Conservation (phyloP, 2,329 filamentous ascomycete genomes). For the Fusarium piperis region DNA sequence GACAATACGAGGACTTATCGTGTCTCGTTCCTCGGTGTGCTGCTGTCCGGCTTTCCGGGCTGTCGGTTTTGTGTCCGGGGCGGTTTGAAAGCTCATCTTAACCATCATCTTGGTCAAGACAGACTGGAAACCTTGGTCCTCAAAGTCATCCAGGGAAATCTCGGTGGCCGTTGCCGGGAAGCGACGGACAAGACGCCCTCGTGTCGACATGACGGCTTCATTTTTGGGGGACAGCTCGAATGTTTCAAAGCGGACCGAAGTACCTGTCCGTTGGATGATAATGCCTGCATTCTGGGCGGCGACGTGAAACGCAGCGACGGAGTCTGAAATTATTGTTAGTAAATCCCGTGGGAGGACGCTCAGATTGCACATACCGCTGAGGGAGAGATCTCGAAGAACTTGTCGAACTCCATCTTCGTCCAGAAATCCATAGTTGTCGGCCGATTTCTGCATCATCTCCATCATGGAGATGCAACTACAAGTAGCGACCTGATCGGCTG, state of each 20-base stretch:
- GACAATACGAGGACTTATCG: conserved; percentile 58
- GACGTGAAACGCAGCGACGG: conserved; percentile 8
- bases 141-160: background rate
- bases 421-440: background rate
- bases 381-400: background rate
- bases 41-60: conserved; percentile 50
- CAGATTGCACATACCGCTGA: background rate
- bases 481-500: background rate
- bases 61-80: conserved; percentile 26
- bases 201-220: background rate
- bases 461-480: conserved; percentile 17
- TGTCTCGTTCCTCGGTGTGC: conserved; percentile 58
- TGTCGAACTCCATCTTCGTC: background rate
- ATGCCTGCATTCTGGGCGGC: conserved; percentile 28
- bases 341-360: background rate
- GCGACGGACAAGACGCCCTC: conserved; percentile 15
- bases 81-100: conserved; percentile 45
- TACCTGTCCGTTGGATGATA: background rate
- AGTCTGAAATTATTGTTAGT: background rate
- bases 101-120: conserved; percentile 38
- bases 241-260: conserved; percentile 13
- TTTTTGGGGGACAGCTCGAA: conserved; percentile 30
- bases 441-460: conserved; percentile 1
- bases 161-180: conserved; percentile 21
- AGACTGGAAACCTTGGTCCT: conserved; percentile 28